Evolutionary conservation across 139 green algal genomes (phyloP).

Genomic region (Coelastrella sp.): DNA sequence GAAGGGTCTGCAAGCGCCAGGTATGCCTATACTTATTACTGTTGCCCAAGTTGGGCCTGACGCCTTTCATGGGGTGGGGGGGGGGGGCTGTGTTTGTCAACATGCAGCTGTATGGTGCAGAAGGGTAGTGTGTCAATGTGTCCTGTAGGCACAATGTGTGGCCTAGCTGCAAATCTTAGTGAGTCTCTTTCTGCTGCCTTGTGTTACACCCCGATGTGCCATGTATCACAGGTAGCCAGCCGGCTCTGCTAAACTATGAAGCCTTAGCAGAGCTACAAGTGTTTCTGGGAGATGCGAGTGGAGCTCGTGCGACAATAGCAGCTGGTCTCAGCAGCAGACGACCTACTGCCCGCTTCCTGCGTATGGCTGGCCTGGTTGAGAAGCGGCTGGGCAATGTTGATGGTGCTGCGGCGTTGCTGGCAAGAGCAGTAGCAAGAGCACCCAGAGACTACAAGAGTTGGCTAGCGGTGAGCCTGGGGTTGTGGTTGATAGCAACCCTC

Average conservation of each 20-base stretch:
- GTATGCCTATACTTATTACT: neutral
- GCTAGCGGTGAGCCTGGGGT: constrained; percentile 52
- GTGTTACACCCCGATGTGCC: neutral
- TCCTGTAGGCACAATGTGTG: no score
- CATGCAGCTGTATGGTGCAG: no score
- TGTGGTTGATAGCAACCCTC: neutral
- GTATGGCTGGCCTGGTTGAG: constrained; percentile 78
- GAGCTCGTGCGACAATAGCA: neutral
- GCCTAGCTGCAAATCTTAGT: no score
- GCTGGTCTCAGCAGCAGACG: neutral
- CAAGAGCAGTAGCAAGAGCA: constrained; percentile 14
- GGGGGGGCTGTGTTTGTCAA: no score
- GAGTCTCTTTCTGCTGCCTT: neutral
- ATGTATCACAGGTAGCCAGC: constrained; percentile 47
- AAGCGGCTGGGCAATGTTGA: constrained; percentile 68
- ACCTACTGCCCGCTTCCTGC: constrained; percentile 62
- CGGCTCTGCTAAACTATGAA: constrained; percentile 70
- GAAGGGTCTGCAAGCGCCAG: neutral
- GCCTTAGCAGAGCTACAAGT: constrained; percentile 71
- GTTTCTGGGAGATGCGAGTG: constrained; percentile 53
- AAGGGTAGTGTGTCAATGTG: no score
- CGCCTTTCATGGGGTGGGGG: no score
- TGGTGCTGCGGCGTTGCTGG: constrained; percentile 50
- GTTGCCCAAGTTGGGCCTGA: neutral
- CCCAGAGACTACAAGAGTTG: constrained; percentile 76